Evolutionary conservation across 2,329 filamentous ascomycete species (phyloP).

Genomic region (Drechmeria coniospora): DNA sequence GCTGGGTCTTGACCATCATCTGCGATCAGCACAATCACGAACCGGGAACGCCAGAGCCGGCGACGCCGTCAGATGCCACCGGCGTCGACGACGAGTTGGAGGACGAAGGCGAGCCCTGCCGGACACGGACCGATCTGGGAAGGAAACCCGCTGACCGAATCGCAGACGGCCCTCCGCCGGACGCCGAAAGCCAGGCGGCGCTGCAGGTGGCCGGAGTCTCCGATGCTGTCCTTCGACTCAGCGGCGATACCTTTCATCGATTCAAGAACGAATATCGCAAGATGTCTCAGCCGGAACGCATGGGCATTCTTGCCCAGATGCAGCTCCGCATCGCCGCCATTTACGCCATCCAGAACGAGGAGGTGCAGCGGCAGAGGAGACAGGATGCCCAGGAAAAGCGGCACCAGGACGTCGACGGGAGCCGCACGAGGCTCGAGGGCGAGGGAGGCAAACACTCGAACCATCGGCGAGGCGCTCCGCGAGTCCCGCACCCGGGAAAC

Average conservation of each 20-base stretch:
- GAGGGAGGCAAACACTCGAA: constrained; percentile 13
- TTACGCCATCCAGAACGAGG: constrained; percentile 29
- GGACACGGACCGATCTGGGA: no score
- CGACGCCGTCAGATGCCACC: constrained; percentile 16
- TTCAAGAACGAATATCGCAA: constrained; percentile 28
- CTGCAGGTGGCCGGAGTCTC: constrained; percentile 25
- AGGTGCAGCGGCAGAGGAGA: constrained; percentile 23
- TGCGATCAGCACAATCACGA: constrained; percentile 30
- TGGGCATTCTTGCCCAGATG: constrained; percentile 22
- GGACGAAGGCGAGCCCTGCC: constrained; percentile 7
- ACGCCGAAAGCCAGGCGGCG: constrained; percentile 20
- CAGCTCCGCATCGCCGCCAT: constrained; percentile 27
- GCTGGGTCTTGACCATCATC: constrained; percentile 28
- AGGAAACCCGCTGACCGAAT: constrained; percentile 3
- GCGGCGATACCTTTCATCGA: constrained; percentile 27
- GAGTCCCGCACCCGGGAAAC: constrained; percentile 1
- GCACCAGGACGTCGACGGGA: constrained; percentile 21
- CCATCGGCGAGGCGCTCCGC: constrained; percentile 2
- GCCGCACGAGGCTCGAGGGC: constrained; percentile 10
- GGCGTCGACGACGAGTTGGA: constrained; percentile 19
- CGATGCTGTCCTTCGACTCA: constrained; percentile 21
- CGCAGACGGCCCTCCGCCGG: constrained; percentile 16
- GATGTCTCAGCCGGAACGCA: constrained; percentile 23
- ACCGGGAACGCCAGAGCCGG: constrained; percentile 26
- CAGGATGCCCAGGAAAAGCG: constrained; percentile 22